Evolutionary conservation across 2,329 filamentous ascomycete genomes (phyloP), one percentile per base, ranked within the genome.

Genomic region (Leptodontidium sp.): DNA sequence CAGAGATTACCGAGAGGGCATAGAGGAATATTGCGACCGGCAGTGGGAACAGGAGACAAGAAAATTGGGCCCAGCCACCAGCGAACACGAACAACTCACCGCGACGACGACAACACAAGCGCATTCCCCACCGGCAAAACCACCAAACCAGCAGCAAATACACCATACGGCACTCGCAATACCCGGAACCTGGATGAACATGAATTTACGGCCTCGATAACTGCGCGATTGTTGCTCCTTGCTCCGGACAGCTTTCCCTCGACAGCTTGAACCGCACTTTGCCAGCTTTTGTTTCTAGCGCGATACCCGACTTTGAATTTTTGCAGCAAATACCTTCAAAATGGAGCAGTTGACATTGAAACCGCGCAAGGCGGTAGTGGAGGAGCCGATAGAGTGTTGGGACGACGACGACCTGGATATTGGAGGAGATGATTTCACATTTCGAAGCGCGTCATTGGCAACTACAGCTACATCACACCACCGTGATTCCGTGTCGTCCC

Each of bases 401-500:
- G 91, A 94, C 77, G 89, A 94, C 77, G 91, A 92, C 75, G 89
- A 92, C 80, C 90, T 93, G 76, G 82, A 90, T 73, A 88, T 92
- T 75, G 90, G 91, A 24, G 86, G 86, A 65, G 90, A 92, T 73
- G 84, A 92, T 80, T 81, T 91, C 73, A 84, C 83, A 65, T 86
- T 90, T 72, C 83, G 84, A 75, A 87, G 84, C 77, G 74, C 76
- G 61, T 79, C 77, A n/a, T 50, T 76, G 43, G 75, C 76, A 52
- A 84, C 84, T 35, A 84, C 82, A 67, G 78, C 79, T 43, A 80
- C 81, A 38, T 81, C 81, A 69, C 86, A 88, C 71, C 87, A 88
- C 70, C 88, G 92, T 72, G 91, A 94, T 75, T 94, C 92, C 21
- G 88, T 91, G 66, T 97, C 94, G 1, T 97, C 93, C 68, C 91